A percentile compares a stretch with the other conserved stretches of the same genome.
Evolutionary conservation across 2,329 filamentous ascomycete species (phyloP).

Genomic region (Ophiocordyceps australis): DNA sequence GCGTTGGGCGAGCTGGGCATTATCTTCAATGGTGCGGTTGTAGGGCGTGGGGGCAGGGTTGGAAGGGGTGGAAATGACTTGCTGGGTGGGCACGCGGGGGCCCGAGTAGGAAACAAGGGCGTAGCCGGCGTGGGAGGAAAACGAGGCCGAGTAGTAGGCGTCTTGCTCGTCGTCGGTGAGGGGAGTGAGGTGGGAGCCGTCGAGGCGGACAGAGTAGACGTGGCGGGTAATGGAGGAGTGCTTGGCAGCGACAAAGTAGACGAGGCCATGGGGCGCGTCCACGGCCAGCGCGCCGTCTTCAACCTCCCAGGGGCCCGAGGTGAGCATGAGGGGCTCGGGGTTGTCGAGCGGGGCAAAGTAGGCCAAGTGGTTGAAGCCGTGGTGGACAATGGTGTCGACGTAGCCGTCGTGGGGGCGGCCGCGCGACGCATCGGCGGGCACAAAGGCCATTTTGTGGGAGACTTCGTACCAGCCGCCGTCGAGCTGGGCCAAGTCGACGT

Average conservation of each 20-base stretch:
- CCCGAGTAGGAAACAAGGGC: conserved; percentile 72
- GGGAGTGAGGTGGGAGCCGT: conserved; percentile 54
- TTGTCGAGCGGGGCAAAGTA: conserved; percentile 86
- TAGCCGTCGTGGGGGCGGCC: conserved; percentile 75
- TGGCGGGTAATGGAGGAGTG: conserved; percentile 81
- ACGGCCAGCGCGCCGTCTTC: conserved; percentile 69
- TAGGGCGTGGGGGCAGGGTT: conserved; percentile 39
- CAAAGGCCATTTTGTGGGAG: conserved; percentile 65
- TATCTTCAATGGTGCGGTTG: conserved; percentile 61
- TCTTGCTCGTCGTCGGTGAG: conserved; percentile 57
- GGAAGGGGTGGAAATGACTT: conserved; percentile 67
- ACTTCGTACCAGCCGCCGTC: conserved; percentile 98
- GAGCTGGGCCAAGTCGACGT: conserved; percentile 61
- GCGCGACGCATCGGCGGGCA: conserved; percentile 65
- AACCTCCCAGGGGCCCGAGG: conserved; percentile 83
- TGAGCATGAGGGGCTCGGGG: conserved; percentile 66
- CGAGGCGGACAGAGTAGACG: conserved; percentile 73
- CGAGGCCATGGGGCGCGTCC: conserved; percentile 67
- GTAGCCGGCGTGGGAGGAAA: conserved; percentile 68
- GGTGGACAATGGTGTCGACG: conserved; percentile 73
- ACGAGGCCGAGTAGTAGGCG: conserved; percentile 68
- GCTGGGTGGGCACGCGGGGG: conserved; percentile 78
- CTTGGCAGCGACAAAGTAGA: conserved; percentile 82
- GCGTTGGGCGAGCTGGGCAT: conserved; percentile 47
- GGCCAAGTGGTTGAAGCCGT: conserved; percentile 77